A percentile compares a stretch with the other conserved stretches of the same genome.
phyloP scores from a whole-genome alignment of 306 rosid genomes.

The Gynostemma pentaphyllum region DNA sequence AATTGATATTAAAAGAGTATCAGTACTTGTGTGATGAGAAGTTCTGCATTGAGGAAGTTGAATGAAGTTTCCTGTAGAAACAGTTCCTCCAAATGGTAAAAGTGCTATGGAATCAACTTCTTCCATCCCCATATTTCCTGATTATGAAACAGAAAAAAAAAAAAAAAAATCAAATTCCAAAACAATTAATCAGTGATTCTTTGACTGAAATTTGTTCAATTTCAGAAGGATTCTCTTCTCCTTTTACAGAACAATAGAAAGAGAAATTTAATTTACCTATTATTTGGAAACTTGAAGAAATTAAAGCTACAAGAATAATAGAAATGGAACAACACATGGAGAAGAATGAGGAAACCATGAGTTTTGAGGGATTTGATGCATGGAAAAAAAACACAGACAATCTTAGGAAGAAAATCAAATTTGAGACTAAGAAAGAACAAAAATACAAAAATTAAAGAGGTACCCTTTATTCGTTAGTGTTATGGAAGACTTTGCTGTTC shows the following conservation, averaged over 20 bases:
- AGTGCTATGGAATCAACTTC: neutral
- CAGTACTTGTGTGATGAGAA: neutral
- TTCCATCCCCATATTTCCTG: neutral
- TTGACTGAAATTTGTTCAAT: neutral
- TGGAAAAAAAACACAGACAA: neutral
- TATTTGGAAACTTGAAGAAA: neutral
- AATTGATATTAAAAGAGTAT: neutral
- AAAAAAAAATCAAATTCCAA: neutral
- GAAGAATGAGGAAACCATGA: slow-evolving; percentile 5
- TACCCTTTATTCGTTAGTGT: no score
- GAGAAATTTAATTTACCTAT: neutral
- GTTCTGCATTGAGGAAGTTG: slow-evolving; percentile 2
- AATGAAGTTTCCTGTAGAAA: neutral
- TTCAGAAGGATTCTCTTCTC: neutral
- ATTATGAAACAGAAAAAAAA: neutral
- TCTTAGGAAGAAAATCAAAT: neutral
- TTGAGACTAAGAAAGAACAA: no score
- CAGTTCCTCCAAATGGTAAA: slow-evolving; percentile 3
- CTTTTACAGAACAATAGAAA: neutral
- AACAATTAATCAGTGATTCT: neutral
- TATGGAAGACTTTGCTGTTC: no score
- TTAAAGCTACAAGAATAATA: neutral
- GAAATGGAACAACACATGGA: neutral
- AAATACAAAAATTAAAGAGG: no score
- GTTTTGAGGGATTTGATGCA: neutral